A percentile compares a stretch with the other conserved stretches of the same genome.
phyloP scores from a whole-genome alignment of 2,329 filamentous ascomycete species.

The Verticillium longisporum region DNA sequence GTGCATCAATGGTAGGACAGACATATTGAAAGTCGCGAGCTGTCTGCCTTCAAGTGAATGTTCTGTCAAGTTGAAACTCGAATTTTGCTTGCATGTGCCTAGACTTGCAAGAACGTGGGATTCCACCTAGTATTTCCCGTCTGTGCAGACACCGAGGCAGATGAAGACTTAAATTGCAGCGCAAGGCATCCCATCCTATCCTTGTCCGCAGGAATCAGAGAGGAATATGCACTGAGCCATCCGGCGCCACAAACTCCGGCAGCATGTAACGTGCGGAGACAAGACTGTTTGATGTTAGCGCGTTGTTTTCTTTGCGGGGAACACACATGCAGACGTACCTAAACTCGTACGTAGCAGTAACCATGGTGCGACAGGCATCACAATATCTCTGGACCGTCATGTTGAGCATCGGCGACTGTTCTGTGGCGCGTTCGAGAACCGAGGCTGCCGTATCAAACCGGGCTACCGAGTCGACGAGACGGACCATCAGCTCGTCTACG shows the following conservation, averaged over 20 bases:
- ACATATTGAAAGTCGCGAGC: not conserved
- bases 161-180: too few relatives aligned
- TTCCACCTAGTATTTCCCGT: too few relatives aligned
- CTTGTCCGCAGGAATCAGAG: slow-evolving; percentile 11
- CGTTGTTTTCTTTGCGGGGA: too few relatives aligned
- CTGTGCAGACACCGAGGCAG: too few relatives aligned
- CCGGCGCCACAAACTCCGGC: slow-evolving; percentile 18
- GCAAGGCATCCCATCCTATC: too few relatives aligned
- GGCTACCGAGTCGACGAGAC: slow-evolving; percentile 9
- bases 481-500: slow-evolving; percentile 3
- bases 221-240: slow-evolving; percentile 24
- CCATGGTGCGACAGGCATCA: slow-evolving; percentile 21
- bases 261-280: slow-evolving; percentile 25
- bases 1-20: too few relatives aligned
- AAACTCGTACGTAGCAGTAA: slow-evolving; percentile 24
- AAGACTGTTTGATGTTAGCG: slow-evolving; percentile 17
- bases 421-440: slow-evolving; percentile 3
- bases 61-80: too few relatives aligned
- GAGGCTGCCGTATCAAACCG: not conserved
- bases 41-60: too few relatives aligned
- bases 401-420: slow-evolving; percentile 7
- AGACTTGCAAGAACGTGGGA: too few relatives aligned
- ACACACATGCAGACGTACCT: slow-evolving; percentile 16
- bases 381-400: slow-evolving; percentile 15
- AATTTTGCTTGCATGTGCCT: too few relatives aligned